Evolutionary conservation across 148 eudicot genomes (phyloP).

Genomic region (Agrostemma githago): DNA sequence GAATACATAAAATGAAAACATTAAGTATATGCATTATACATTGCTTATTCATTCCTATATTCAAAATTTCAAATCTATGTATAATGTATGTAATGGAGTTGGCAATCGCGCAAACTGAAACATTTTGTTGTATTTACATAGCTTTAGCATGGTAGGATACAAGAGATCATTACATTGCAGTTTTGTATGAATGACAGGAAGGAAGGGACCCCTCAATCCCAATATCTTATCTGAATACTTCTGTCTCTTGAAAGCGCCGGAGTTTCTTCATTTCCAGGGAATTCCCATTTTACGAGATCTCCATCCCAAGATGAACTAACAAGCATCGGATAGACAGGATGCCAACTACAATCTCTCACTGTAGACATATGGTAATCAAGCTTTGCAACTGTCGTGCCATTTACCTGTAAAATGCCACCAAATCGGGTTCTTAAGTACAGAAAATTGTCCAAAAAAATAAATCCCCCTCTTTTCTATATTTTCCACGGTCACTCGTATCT

Average conservation of each 20-base stretch:
- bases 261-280: slow-evolving; percentile 41
- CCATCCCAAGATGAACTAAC: slow-evolving; percentile 87
- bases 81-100: neutral
- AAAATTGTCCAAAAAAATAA: neutral
- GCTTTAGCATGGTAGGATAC: neutral
- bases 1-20: too few species aligned
- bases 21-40: neutral
- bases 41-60: neutral
- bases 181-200: neutral
- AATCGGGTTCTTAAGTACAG: neutral
- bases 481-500: too few species aligned
- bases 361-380: slow-evolving; percentile 57
- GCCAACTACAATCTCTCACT: slow-evolving; percentile 80
- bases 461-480: too few species aligned
- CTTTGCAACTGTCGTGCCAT: slow-evolving; percentile 48
- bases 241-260: slow-evolving; percentile 25
- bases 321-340: slow-evolving; percentile 60
- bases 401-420: slow-evolving; percentile 34
- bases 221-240: slow-evolving; percentile 28
- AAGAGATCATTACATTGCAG: neutral
- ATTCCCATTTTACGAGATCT: slow-evolving; percentile 46
- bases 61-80: neutral
- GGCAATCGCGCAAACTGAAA: slow-evolving; percentile 1
- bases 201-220: neutral
- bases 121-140: slow-evolving; percentile 5